Base-by-base conservation (phyloP, 352 stramenopile species). In the Pythium sukuiense region DNA sequence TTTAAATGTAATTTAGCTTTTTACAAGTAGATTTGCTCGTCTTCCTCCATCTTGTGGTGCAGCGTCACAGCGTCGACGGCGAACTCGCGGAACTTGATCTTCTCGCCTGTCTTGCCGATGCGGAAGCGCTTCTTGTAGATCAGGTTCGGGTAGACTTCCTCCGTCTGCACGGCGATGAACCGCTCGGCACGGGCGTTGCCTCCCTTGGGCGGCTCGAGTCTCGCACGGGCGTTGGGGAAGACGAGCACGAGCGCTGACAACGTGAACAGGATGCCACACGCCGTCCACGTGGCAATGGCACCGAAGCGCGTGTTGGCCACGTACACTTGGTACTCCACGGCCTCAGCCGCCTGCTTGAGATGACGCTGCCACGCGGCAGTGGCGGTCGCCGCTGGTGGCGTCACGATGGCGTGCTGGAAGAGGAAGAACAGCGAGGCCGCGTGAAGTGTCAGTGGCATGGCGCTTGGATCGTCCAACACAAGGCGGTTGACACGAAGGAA, bases 61-160 rank as follows among this genome's bases (percentile, higher is more conserved):
- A 91, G 56, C 8, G 66, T 70, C 30, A 87, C 81, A 2, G 80
- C 77, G 50, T 91, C 80, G 62, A 91, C 80, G 1, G 68, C 71
- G 56, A 89, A 91, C 71, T 91, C 80, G 60, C 76, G 77, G 55
- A 91, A 86, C 64, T 89, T 89, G 53, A 91, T 80, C 68, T 84
- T 72, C 41, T 90, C 80, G 32, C 80, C 80, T 32, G 79, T 87
- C 57, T 89, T 88, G 53, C 79, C 82, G 61, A 90, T 87, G 27
- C 82, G 61, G 46, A 90, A 87, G 57, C 82, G 82, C 66, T 90
- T 90, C 73, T 89, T 90, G 74, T 90, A 88, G 54, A 90, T 81
- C 24, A 90, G 61, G 57, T 90, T 90, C 33, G 82, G 82, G 50
- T 90, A 90, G 58, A 89, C 50, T 48, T 90, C 78, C 59, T 90